Percentiles rank a stretch among this genome's conserved stretches.
Conservation (phyloP, 2,329 filamentous ascomycete species). For the Hypocrella siamensis region DNA sequence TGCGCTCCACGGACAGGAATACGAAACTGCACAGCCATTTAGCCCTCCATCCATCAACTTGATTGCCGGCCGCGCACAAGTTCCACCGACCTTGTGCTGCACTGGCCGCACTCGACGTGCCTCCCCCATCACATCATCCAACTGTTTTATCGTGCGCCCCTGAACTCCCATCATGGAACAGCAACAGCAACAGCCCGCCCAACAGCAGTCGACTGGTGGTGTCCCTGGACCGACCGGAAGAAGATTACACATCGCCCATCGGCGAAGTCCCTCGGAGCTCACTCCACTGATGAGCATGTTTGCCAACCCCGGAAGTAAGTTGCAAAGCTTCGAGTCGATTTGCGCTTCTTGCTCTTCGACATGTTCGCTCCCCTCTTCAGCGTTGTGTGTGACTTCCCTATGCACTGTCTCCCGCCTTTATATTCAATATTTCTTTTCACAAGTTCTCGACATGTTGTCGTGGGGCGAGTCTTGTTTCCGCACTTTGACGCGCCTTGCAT, state of each 20-base stretch:
- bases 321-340: slow-evolving; percentile 4
- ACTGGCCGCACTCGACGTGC: slow-evolving; percentile 26
- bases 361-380: not conserved
- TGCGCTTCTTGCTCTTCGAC: slow-evolving; percentile 1
- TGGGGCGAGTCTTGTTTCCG: not conserved
- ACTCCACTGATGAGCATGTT: slow-evolving; percentile 96
- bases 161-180: slow-evolving; percentile 42
- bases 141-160: slow-evolving; percentile 20
- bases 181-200: slow-evolving; percentile 37
- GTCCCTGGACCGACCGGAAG: slow-evolving; percentile 66
- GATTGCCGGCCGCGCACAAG: too few species aligned
- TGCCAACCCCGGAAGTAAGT: slow-evolving; percentile 48
- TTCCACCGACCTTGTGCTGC: too few species aligned
- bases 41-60: too few species aligned
- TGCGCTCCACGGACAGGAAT: not conserved
- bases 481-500: not conserved
- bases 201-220: slow-evolving; percentile 36
- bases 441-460: too few species aligned
- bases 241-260: slow-evolving; percentile 91
- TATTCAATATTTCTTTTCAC: too few species aligned
- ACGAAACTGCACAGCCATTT: not conserved
- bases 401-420: too few species aligned
- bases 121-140: not conserved
- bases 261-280: slow-evolving; percentile 90
- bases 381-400: too few species aligned